Percentiles rank a stretch among this genome's conserved stretches.
phyloP scores from a whole-genome alignment of 495 filamentous ascomycete genomes.

The Talaromyces adpressus region DNA sequence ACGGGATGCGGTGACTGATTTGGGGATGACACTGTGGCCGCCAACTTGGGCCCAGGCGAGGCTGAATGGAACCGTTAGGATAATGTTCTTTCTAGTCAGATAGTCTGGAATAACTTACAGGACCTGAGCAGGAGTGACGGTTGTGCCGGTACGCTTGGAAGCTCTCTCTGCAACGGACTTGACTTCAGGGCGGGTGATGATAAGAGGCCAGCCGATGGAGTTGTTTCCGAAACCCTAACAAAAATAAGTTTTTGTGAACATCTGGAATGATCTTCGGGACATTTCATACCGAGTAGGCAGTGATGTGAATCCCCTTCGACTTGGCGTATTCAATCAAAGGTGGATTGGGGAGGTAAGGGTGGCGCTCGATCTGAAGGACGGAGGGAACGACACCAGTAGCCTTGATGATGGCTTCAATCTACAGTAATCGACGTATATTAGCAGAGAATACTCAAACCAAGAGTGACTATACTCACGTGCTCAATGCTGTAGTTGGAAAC shows the following conservation, averaged over 20 bases:
- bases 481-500: slow-evolving; percentile 43
- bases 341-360: slow-evolving; percentile 40
- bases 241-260: background rate
- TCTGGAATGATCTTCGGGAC: background rate
- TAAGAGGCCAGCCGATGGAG: slow-evolving; percentile 31
- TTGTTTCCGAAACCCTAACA: slow-evolving; percentile 43
- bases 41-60: slow-evolving; percentile 43
- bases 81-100: background rate
- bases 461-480: slow-evolving; percentile 25
- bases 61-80: background rate
- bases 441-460: too few species aligned
- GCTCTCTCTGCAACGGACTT: slow-evolving; percentile 38
- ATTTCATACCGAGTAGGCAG: slow-evolving; percentile 37
- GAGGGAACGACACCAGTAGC: slow-evolving; percentile 40
- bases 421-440: background rate
- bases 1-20: slow-evolving; percentile 40
- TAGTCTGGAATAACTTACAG: slow-evolving; percentile 15
- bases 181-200: slow-evolving; percentile 36
- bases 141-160: slow-evolving; percentile 29
- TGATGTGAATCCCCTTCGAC: slow-evolving; percentile 42
- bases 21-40: slow-evolving; percentile 44
- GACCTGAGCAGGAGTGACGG: slow-evolving; percentile 35
- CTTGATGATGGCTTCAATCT: slow-evolving; percentile 46
- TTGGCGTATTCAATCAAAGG: slow-evolving; percentile 36
- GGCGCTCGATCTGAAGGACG: slow-evolving; percentile 46